Conservation (phyloP, 2,329 filamentous ascomycete genomes). For the Zarea fungicola region DNA sequence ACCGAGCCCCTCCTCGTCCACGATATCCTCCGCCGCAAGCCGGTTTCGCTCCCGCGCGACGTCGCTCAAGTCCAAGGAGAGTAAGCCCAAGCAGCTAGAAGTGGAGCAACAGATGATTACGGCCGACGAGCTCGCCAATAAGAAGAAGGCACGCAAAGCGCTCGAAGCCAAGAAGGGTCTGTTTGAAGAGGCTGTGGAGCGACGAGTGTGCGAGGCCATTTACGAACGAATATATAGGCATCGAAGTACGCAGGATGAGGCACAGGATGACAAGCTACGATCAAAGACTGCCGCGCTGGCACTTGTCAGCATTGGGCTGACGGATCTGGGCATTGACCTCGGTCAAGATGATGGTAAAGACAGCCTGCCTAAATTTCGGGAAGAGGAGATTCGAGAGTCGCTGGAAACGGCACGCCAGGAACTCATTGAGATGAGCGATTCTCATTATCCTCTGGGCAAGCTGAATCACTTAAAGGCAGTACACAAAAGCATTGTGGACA, state of each 20-base stretch:
- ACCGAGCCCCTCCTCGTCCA: slow-evolving; percentile 46
- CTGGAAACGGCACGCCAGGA: slow-evolving; percentile 65
- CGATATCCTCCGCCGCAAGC: slow-evolving; percentile 49
- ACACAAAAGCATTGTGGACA: slow-evolving; percentile 93
- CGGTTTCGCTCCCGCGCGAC: slow-evolving; percentile 51
- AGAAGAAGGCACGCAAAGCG: slow-evolving; percentile 70
- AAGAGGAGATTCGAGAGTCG: slow-evolving; percentile 66
- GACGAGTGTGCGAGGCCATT: slow-evolving; percentile 75
- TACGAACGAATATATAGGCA: slow-evolving; percentile 91
- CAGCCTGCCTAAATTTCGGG: slow-evolving; percentile 29
- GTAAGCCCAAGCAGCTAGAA: slow-evolving; percentile 40
- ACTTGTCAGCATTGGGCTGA: slow-evolving; percentile 84
- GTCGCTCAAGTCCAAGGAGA: slow-evolving; percentile 48
- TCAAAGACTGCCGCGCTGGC: slow-evolving; percentile 89
- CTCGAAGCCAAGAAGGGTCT: slow-evolving; percentile 72
- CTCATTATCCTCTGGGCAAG: slow-evolving; percentile 85
- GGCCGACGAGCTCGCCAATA: slow-evolving; percentile 72
- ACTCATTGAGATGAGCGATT: slow-evolving; percentile 76
- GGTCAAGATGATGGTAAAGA: slow-evolving; percentile 52
- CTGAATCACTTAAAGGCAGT: slow-evolving; percentile 81
- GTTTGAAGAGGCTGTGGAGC: slow-evolving; percentile 88
- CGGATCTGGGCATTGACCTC: slow-evolving; percentile 76
- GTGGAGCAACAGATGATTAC: slow-evolving; percentile 82
- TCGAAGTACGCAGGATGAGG: slow-evolving; percentile 86
- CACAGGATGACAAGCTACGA: slow-evolving; percentile 86